phyloP scores from a whole-genome alignment of 768 basidiomycete species.

The Tulasnella sp. region DNA sequence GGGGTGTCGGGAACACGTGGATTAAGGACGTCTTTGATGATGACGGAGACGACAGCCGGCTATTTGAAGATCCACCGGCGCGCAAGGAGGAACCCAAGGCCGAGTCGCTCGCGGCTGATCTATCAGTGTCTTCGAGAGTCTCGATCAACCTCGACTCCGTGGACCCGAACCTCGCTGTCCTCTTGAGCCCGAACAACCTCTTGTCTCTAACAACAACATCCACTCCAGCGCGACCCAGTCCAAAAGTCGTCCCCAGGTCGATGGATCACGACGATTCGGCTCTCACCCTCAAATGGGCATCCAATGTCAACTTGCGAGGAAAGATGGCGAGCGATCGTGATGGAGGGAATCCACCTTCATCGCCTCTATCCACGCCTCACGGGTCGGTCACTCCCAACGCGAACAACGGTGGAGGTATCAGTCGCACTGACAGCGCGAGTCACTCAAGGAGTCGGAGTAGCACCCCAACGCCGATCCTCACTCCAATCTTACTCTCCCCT shows the following conservation, averaged over 20 bases:
- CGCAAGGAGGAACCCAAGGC: no score
- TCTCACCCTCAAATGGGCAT: neutral
- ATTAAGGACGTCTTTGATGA: no score
- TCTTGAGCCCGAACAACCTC: constrained; percentile 11
- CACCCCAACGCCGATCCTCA: neutral
- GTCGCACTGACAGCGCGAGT: neutral
- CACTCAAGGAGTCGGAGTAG: neutral
- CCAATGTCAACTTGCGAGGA: neutral
- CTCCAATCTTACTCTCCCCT: neutral
- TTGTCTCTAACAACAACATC: neutral
- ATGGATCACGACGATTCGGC: neutral
- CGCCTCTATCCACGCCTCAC: no score
- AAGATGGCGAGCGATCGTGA: neutral
- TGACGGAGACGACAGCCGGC: no score
- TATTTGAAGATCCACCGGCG: no score
- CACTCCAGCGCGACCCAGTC: neutral
- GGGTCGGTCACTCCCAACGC: neutral
- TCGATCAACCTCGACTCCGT: neutral
- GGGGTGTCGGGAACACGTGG: no score
- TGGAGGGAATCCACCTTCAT: neutral
- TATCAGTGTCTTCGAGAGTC: neutral
- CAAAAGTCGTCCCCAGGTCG: neutral
- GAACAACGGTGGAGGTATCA: no score
- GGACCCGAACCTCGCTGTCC: constrained; percentile 1
- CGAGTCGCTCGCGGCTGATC: neutral